These are phyloP conservation scores for Geranomyces variabilis DNA, from an alignment of 192 early-diverging fungal species.

Conservation along the genomic window DNA sequence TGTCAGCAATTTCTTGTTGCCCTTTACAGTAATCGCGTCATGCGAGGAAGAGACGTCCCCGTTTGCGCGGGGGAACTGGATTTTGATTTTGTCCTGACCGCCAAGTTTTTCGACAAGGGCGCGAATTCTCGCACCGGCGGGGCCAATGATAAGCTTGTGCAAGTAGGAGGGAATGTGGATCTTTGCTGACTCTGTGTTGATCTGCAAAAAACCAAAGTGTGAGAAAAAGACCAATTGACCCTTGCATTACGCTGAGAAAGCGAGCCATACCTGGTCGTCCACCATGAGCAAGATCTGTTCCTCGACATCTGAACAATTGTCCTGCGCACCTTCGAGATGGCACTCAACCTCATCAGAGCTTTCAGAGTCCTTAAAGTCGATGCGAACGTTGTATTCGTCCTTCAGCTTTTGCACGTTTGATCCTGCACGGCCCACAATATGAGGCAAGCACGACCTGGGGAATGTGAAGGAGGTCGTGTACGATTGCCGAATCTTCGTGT, in stretches of 20 bases:
- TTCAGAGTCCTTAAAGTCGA: conserved; percentile 66
- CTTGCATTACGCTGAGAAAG: conserved; percentile 21
- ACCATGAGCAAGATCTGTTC: conserved; percentile 42
- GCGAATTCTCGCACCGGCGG: conserved; percentile 71
- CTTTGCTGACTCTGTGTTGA: conserved; percentile 59
- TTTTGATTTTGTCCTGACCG: conserved; percentile 51
- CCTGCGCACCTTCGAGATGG: conserved; percentile 47
- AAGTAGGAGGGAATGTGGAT: conserved; percentile 74
- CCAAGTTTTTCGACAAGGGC: conserved; percentile 60
- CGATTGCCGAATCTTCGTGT: conserved; percentile 70
- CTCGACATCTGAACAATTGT: conserved; percentile 40
- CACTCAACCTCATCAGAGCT: conserved; percentile 46
- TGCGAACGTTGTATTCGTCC: conserved; percentile 61
- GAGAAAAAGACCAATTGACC: conserved; percentile 27
- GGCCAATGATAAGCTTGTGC: conserved; percentile 82
- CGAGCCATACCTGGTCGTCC: conserved; percentile 52
- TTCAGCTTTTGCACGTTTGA: conserved; percentile 75
- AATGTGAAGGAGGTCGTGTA: conserved; percentile 68
- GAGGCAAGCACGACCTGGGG: conserved; percentile 66
- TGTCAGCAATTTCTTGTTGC: conserved; percentile 22
- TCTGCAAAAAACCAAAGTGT: conserved; percentile 49
- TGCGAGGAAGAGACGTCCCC: conserved; percentile 27
- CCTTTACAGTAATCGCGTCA: conserved; percentile 42
- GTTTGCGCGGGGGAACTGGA: conserved; percentile 47
- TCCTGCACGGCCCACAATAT: conserved; percentile 79